These are phyloP conservation scores for Lachancea kluyveri DNA, from an alignment of 805 yeast genomes.

Conservation along the genomic window DNA sequence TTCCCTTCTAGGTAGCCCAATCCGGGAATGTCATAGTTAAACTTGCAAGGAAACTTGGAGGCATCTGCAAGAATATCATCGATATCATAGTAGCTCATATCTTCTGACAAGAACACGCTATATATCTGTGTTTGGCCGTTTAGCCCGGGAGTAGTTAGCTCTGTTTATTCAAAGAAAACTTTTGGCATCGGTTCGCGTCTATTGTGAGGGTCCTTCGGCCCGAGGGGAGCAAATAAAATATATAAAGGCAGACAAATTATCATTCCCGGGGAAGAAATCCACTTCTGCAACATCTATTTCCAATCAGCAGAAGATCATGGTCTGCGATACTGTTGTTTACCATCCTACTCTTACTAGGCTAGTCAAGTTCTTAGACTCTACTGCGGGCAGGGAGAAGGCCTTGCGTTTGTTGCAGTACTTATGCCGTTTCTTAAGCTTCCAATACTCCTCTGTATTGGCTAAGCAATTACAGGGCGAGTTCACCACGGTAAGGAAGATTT, in stretches of 20 bases:
- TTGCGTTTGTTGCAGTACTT: slow-evolving; percentile 76
- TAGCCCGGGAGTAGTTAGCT: no score
- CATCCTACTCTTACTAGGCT: slow-evolving; percentile 67
- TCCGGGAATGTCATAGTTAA: slow-evolving; percentile 74
- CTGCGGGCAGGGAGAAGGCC: slow-evolving; percentile 76
- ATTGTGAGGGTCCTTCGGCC: no score
- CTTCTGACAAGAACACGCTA: no score
- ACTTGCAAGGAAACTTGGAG: slow-evolving; percentile 71
- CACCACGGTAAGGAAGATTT: slow-evolving; percentile 69
- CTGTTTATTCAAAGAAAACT: no score
- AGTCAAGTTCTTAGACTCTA: slow-evolving; percentile 56
- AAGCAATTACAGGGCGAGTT: slow-evolving; percentile 56
- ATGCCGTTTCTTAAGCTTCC: slow-evolving; percentile 63
- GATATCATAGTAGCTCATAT: slow-evolving; percentile 57
- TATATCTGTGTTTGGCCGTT: not conserved
- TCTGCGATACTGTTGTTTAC: slow-evolving; percentile 58
- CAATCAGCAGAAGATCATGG: slow-evolving; percentile 38
- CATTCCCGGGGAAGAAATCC: not conserved
- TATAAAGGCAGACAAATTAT: no score
- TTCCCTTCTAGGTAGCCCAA: slow-evolving; percentile 82
- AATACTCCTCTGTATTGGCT: slow-evolving; percentile 46
- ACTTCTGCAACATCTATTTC: not conserved
- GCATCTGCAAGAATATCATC: slow-evolving; percentile 71
- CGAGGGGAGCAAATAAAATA: no score
- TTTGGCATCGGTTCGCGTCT: no score